A percentile compares a stretch with the other conserved stretches of the same genome.
phyloP scores from a whole-genome alignment of 1,284 basidiomycete genomes.

The Irpex sp. region DNA sequence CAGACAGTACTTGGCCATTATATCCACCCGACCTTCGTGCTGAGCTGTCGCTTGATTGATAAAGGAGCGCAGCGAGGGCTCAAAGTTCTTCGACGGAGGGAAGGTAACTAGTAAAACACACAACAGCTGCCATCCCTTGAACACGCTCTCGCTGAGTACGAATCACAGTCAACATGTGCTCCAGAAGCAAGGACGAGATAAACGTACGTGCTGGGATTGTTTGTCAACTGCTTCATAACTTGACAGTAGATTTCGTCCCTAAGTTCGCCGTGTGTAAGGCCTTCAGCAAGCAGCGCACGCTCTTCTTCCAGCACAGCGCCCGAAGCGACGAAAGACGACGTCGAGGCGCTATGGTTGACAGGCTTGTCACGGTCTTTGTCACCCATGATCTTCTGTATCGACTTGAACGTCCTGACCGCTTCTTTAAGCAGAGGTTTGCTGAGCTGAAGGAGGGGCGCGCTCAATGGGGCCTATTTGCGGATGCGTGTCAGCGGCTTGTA shows the following conservation, averaged over 20 bases:
- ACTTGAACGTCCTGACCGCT: constrained; percentile 80
- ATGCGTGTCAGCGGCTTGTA: too few relatives aligned
- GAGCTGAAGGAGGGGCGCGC: constrained; percentile 68
- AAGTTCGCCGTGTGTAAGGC: constrained; percentile 73
- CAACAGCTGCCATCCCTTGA: constrained; percentile 88
- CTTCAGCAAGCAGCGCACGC: constrained; percentile 77
- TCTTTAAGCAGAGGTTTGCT: constrained; percentile 60
- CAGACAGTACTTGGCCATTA: constrained; percentile 86
- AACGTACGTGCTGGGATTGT: constrained; percentile 72
- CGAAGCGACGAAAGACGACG: constrained; percentile 41
- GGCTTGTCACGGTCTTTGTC: constrained; percentile 66
- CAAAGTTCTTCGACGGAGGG: constrained; percentile 87
- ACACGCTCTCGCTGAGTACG: constrained; percentile 56
- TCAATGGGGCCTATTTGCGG: constrained; percentile 50
- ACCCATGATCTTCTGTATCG: constrained; percentile 88
- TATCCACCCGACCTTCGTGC: constrained; percentile 70
- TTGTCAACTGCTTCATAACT: constrained; percentile 82
- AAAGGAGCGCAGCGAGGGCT: constrained; percentile 74
- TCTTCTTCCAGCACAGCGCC: constrained; percentile 69
- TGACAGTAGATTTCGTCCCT: constrained; percentile 92
- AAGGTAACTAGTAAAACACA: constrained; percentile 86
- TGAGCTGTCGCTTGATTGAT: constrained; percentile 42
- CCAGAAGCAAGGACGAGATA: neutral
- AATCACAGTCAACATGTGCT: neutral
- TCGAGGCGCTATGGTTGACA: constrained; percentile 50